Evolutionary conservation across 139 green algal genomes (phyloP).

Genomic region (Gonium pectorale): DNA sequence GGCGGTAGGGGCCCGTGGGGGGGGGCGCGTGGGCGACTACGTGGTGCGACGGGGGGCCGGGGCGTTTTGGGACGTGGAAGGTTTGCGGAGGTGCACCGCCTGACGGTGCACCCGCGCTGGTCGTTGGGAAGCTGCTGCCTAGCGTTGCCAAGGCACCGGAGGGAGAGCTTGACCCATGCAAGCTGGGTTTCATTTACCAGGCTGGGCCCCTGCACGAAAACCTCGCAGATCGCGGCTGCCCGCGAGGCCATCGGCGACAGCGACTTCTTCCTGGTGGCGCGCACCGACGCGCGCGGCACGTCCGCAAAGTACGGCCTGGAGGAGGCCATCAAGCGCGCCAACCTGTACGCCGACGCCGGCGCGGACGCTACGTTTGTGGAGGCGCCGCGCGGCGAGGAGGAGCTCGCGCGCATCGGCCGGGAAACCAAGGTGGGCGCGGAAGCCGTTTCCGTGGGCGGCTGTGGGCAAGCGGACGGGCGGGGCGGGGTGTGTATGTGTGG

Average conservation of each 20-base stretch:
- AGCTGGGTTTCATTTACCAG: too few species aligned
- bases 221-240: slow-evolving; percentile 72
- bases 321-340: slow-evolving; percentile 72
- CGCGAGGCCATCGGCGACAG: slow-evolving; percentile 75
- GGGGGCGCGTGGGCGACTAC: too few species aligned
- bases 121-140: too few species aligned
- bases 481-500: background rate
- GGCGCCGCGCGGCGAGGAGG: slow-evolving; percentile 73
- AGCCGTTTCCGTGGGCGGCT: background rate
- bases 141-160: too few species aligned
- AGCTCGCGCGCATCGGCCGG: slow-evolving; percentile 73
- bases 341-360: slow-evolving; percentile 81
- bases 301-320: slow-evolving; percentile 78
- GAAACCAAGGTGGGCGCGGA: slow-evolving; percentile 54
- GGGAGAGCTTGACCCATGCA: too few species aligned
- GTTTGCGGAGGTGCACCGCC: too few species aligned
- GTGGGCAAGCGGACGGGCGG: too few species aligned
- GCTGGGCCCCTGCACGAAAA: too few species aligned
- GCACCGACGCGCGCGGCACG: slow-evolving; percentile 73
- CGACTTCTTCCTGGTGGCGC: slow-evolving; percentile 89
- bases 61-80: too few species aligned
- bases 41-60: too few species aligned
- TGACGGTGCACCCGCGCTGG: too few species aligned
- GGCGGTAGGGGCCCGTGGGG: too few species aligned
- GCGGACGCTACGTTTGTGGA: slow-evolving; percentile 84